A percentile compares a stretch with the other conserved stretches of the same genome.
These are phyloP conservation scores for Carex pumila DNA, from an alignment of 176 grass and related monocot genomes.

Conservation along the genomic window DNA sequence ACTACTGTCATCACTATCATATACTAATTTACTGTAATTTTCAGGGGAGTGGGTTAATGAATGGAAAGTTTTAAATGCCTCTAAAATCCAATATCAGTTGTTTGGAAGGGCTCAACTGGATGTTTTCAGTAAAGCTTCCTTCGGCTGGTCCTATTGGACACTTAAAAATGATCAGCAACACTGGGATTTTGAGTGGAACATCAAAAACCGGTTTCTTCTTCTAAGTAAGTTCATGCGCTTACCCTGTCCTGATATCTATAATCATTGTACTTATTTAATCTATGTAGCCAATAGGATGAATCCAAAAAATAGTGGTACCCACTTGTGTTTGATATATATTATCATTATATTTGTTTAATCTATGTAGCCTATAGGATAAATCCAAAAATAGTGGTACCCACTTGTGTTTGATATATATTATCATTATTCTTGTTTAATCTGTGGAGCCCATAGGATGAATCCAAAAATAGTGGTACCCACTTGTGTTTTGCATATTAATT, in stretches of 20 bases:
- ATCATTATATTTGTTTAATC: too few species aligned
- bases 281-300: not conserved
- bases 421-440: too few species aligned
- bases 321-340: too few species aligned
- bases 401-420: too few species aligned
- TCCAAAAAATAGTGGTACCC: too few species aligned
- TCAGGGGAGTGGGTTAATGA: constrained; percentile 94
- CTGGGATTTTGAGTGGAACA: constrained; percentile 87
- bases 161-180: constrained; percentile 65
- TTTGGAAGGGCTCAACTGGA: constrained; percentile 74
- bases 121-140: constrained; percentile 69
- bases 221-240: constrained; percentile 33
- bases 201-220: constrained; percentile 49
- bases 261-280: not conserved
- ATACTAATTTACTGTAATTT: constrained; percentile 4
- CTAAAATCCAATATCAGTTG: constrained; percentile 58
- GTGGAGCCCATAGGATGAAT: too few species aligned
- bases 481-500: not conserved
- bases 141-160: constrained; percentile 94
- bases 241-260: not conserved
- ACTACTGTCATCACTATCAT: not conserved
- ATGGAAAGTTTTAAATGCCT: constrained; percentile 61
- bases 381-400: too few species aligned
- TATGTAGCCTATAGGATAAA: too few species aligned
- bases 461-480: not conserved